Base-by-base conservation (phyloP, 495 filamentous ascomycete genomes). In the Penicillium paradoxum region DNA sequence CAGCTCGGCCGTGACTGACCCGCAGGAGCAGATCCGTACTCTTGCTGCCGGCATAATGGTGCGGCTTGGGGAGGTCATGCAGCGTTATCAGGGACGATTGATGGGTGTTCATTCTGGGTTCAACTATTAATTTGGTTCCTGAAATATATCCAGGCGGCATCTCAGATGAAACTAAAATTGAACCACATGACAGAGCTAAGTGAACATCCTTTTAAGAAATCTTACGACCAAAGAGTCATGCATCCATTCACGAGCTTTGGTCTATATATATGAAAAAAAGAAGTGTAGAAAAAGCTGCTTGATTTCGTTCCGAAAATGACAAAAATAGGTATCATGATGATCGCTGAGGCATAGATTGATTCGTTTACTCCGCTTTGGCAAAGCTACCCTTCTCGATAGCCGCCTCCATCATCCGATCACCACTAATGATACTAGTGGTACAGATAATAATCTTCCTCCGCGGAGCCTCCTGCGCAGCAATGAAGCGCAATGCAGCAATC, bases 401-500 rank as follows among this genome's bases (percentile, higher is more conserved):
- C 27, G 83, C 84, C 44, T 89, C 88, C 81, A 97, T 91, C 74
- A 96, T 90, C 64, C 81, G 81, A 60, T 90, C 86, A 39, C 93
- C 95, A 73, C 83, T 95, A 54, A 97, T 85, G 33, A 99, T 83
- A 38, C 86, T 85, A 8, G 93, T 99, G 22, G 93, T 91, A 64
- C 86, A 90, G 69, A 99, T 90, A 44, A 99, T 73, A 51, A 99
- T 85, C 69, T 87, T 88, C 69, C 88, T 83, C 69, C 67, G 79
- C 71, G 87, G 87, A 67, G 90, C 88, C 79, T 95, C 87, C 70
- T 89, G 84, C 60, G 82, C 84, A 33, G 87, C 90, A 59, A 97
- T 85, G 71, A 96, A 97, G 56, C 95, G 79, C 69, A 97, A 62
- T 21, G 93, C 95, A 37, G 93, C 91, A 66, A 97, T 92, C 75